Conservation (phyloP, 1,284 basidiomycete species). For the Tilletia caries region DNA sequence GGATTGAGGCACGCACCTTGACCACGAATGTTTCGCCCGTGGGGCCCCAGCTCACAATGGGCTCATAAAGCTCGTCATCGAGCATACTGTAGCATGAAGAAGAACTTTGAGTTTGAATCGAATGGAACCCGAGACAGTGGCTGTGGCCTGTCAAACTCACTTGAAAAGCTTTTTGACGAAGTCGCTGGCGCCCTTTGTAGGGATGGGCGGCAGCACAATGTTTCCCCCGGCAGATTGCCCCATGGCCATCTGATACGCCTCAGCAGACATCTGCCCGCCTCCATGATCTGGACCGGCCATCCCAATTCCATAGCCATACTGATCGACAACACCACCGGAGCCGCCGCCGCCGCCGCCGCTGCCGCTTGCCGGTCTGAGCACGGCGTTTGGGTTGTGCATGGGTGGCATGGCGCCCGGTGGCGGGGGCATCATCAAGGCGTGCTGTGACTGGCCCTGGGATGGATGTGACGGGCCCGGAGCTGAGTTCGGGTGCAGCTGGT, state of each 20-base stretch:
- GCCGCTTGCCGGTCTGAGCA: too few relatives aligned
- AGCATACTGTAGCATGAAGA: conserved; percentile 68
- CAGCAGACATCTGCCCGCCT: too few relatives aligned
- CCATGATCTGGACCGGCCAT: too few relatives aligned
- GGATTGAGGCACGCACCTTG: conserved; percentile 60
- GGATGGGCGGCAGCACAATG: background rate
- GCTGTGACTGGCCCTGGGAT: background rate
- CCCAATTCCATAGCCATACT: too few relatives aligned
- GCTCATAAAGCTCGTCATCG: conserved; percentile 70
- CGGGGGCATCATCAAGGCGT: conserved; percentile 11
- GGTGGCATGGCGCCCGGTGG: background rate
- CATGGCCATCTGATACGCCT: too few relatives aligned
- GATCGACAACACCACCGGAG: too few relatives aligned
- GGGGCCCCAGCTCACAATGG: conserved; percentile 81
- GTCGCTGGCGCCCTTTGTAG: conserved; percentile 58
- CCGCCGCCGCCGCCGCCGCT: too few relatives aligned
- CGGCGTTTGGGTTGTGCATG: too few relatives aligned
- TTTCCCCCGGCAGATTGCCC: background rate
- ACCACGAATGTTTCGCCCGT: conserved; percentile 88
- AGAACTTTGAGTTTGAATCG: conserved; percentile 43
- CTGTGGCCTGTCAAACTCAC: conserved; percentile 57
- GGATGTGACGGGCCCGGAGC: background rate
- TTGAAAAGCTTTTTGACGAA: conserved; percentile 81
- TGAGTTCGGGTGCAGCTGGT: too few relatives aligned
- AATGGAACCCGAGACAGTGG: too few relatives aligned